Conservation (phyloP, 1,139 yeast species). For the Suhomyces ambrosiae region DNA sequence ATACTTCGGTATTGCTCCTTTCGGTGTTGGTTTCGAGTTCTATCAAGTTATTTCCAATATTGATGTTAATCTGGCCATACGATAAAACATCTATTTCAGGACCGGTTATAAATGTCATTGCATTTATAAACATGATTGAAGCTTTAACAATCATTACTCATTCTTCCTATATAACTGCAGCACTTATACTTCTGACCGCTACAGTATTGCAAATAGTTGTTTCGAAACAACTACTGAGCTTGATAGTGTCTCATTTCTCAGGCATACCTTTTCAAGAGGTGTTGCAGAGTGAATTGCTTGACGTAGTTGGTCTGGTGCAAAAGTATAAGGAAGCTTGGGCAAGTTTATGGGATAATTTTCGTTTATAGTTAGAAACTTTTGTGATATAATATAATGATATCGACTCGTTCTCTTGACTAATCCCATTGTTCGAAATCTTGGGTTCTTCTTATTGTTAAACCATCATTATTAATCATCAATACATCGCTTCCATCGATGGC, state of each 20-base stretch:
- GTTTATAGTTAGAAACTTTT: background rate
- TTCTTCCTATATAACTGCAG: conserved; percentile 40
- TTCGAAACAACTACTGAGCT: conserved; percentile 13
- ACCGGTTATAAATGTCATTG: conserved; percentile 56
- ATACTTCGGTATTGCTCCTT: conserved; percentile 51
- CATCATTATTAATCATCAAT: conserved; percentile 61
- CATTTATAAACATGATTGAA: conserved; percentile 65
- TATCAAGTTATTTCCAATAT: conserved; percentile 83
- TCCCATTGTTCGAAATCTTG: conserved; percentile 55
- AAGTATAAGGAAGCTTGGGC: conserved; percentile 5
- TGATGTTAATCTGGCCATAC: conserved; percentile 96
- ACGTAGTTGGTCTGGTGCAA: conserved; percentile 3
- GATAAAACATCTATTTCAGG: conserved; percentile 69
- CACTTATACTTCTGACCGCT: conserved; percentile 19
- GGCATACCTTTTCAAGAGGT: conserved; percentile 9
- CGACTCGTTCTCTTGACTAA: conserved; percentile 1
- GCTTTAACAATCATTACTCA: conserved; percentile 60
- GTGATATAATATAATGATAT: too few species aligned
- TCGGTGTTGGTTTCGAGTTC: conserved; percentile 76
- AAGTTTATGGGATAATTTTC: conserved; percentile 1
- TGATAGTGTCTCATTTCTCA: conserved; percentile 12
- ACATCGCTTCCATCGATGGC: conserved; percentile 66
- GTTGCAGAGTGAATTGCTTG: conserved; percentile 11
- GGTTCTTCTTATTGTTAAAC: conserved; percentile 48
- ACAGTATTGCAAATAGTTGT: conserved; percentile 10